Conservation (phyloP, 441 rosid genomes). For the Codiaeum variegatum region DNA sequence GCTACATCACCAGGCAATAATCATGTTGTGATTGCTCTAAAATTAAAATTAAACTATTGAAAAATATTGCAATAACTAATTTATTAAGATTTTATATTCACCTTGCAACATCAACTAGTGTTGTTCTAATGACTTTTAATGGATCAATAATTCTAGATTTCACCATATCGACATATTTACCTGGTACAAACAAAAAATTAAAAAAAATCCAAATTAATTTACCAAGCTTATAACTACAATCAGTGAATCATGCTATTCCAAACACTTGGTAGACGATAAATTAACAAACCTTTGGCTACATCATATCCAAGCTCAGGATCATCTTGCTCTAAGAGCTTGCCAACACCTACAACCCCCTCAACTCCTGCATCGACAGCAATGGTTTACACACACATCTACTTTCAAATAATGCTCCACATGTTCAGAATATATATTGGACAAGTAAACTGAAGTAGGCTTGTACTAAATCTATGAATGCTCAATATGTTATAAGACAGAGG, state of each 20-base stretch:
- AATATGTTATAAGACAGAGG: background rate
- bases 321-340: constrained; percentile 81
- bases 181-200: constrained; percentile 19
- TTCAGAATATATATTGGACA: background rate
- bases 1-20: constrained; percentile 25
- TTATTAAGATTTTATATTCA: constrained; percentile 3
- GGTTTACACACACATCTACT: constrained; percentile 50
- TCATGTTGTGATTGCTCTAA: background rate
- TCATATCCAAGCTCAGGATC: constrained; percentile 74
- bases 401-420: background rate
- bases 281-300: constrained; percentile 69
- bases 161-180: constrained; percentile 71
- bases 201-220: background rate
- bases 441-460: background rate
- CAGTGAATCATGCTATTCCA: background rate
- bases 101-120: constrained; percentile 70
- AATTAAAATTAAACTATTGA: background rate
- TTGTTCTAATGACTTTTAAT: no score
- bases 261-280: background rate
- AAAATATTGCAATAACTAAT: background rate
- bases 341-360: constrained; percentile 83
- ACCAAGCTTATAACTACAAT: background rate
- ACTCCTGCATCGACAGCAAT: constrained; percentile 85
- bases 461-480: background rate
- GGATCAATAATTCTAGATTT: constrained; percentile 60